Evolutionary conservation across 139 green algal genomes (phyloP).

Genomic region (Chlorella ohadii): DNA sequence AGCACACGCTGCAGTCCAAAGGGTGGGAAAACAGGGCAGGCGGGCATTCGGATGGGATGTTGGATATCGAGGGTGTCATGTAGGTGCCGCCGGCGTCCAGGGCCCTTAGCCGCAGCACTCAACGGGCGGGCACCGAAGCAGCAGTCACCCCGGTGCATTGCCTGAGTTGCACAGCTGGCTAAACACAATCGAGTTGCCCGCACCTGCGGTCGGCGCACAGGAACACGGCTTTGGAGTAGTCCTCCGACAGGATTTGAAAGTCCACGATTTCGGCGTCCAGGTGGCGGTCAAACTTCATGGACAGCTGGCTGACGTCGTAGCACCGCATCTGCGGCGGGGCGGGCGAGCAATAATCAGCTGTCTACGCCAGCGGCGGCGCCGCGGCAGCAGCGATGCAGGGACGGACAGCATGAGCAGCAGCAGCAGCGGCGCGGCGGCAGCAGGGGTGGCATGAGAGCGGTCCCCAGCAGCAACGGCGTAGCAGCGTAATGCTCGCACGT

Average conservation of each 20-base stretch:
- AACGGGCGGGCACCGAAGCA: too few relatives aligned
- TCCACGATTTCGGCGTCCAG: slow-evolving; percentile 95
- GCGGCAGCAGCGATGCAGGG: neutral
- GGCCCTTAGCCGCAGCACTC: too few relatives aligned
- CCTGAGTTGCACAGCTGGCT: neutral
- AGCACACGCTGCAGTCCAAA: slow-evolving; percentile 66
- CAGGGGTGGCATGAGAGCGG: too few relatives aligned
- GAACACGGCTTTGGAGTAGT: slow-evolving; percentile 97
- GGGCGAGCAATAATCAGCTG: too few relatives aligned
- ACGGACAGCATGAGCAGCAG: neutral
- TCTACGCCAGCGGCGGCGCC: too few relatives aligned
- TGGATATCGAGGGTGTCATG: too few relatives aligned
- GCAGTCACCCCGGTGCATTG: too few relatives aligned
- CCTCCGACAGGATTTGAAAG: slow-evolving; percentile 92
- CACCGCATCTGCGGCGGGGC: slow-evolving; percentile 26
- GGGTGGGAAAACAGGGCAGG: too few relatives aligned
- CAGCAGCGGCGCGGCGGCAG: neutral
- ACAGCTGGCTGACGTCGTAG: slow-evolving; percentile 95
- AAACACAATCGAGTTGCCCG: neutral
- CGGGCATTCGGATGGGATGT: neutral
- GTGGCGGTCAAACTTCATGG: slow-evolving; percentile 97
- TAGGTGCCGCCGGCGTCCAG: too few relatives aligned
- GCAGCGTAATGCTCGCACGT: too few relatives aligned
- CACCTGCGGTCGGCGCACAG: slow-evolving; percentile 84
- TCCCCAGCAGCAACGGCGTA: too few relatives aligned